Percentiles rank a stretch among this genome's conserved stretches.
phyloP scores from a whole-genome alignment of 768 basidiomycete species.

The Suillus tomentosus region DNA sequence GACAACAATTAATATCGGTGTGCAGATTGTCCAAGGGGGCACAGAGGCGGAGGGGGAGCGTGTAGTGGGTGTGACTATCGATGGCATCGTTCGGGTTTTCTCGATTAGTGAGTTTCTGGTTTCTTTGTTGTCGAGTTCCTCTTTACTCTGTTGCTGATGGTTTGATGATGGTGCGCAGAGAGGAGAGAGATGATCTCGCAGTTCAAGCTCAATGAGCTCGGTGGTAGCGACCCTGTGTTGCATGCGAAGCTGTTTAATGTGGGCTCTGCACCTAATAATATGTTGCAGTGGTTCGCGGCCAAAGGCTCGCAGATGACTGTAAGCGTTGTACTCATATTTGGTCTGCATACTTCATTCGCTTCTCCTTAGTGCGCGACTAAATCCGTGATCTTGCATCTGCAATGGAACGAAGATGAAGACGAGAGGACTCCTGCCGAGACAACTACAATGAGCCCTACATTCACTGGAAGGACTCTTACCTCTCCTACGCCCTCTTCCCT shows the following conservation, averaged over 20 bases:
- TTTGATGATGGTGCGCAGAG: constrained; percentile 32
- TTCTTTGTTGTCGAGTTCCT: background rate
- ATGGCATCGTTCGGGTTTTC: constrained; percentile 88
- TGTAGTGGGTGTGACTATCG: constrained; percentile 89
- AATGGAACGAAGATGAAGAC: constrained; percentile 76
- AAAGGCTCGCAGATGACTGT: constrained; percentile 92
- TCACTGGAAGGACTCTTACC: constrained; percentile 24
- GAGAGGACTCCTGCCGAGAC: constrained; percentile 21
- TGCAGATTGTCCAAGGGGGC: constrained; percentile 64
- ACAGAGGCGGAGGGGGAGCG: constrained; percentile 64
- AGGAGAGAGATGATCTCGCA: constrained; percentile 90
- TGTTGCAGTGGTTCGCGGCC: constrained; percentile 94
- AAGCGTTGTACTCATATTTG: constrained; percentile 23
- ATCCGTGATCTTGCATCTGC: constrained; percentile 79
- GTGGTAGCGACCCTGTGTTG: constrained; percentile 63
- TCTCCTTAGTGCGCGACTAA: constrained; percentile 78
- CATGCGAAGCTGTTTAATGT: constrained; percentile 73
- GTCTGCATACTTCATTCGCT: background rate
- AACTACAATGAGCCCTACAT: constrained; percentile 28
- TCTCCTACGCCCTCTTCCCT: constrained; percentile 29
- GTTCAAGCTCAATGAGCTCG: constrained; percentile 83
- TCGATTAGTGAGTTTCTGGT: constrained; percentile 69
- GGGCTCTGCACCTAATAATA: constrained; percentile 80
- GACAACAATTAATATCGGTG: constrained; percentile 89
- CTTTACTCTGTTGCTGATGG: constrained; percentile 30